Evolutionary conservation across 179 eudicot genomes (phyloP), one percentile per base, ranked within the genome.

Genomic region (Vitellaria paradoxa): DNA sequence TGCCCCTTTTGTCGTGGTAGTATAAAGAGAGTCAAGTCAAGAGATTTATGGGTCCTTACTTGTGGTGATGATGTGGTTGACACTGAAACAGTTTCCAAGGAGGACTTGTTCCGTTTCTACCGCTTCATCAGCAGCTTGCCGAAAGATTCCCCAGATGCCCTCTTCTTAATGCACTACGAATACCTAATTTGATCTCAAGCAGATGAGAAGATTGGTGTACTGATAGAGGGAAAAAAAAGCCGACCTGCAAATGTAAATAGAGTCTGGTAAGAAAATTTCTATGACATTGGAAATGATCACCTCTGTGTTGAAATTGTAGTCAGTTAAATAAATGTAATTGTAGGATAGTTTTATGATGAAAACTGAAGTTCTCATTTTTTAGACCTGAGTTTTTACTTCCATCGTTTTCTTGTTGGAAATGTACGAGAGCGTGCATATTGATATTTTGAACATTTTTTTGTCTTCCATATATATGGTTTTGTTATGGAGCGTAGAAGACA

Each of bases 1-100:
- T 93, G 97, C 75, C 97, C 98, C 1, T 93, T 93, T 81, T 93
- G 98, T 76, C 93, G 97, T 80, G 97, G 98, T 17, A 90, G 77
- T 84, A 82, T 94, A 77, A 89, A 88, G 83, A 83, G 98, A 79
- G 98, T 92, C 61, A 80, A 82, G 65, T 92, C 98, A 6, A 84
- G 86, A 30, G 98, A 94, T 76, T 88, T 94, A 49, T 94, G 98
- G 98, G 97, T 90, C 81, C 89, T 93, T 15, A 89, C 93, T 0
- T 84, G 92, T n/a, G 83, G 77, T 42, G 87, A 82, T 46, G 98
- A 92, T 40, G 93, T 91, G 74, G 86, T 88, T 30, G 93, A 94
- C 64, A 79, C 82, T 2, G 90, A 88, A 55, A 88, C 89, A 3
- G 89, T 91, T 52, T 72, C 82, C 68, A 89, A 80, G 82, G 98